These are phyloP conservation scores for Teratosphaeria epicoccoides DNA, from an alignment of 2,329 filamentous ascomycete species.

Conservation along the genomic window DNA sequence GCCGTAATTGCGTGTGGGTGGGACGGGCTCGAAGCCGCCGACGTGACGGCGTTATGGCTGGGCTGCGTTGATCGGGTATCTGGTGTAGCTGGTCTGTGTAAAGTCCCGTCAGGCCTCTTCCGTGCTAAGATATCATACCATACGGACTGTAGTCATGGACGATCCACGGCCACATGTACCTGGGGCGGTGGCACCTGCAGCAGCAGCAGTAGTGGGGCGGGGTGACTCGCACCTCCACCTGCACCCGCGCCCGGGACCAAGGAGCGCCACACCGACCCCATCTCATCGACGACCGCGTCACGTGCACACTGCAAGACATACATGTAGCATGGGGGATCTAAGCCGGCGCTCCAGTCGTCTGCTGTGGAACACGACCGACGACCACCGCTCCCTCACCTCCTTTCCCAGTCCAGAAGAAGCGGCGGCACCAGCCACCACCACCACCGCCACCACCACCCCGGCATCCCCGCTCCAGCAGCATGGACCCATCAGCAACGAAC, in stretches of 20 bases:
- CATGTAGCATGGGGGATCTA: slow-evolving; percentile 7
- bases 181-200: too few species aligned
- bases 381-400: slow-evolving; percentile 20
- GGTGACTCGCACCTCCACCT: too few species aligned
- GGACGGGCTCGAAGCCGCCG: not conserved
- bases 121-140: too few species aligned
- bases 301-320: not conserved
- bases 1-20: too few species aligned
- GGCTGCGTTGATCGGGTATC: not conserved
- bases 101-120: too few species aligned
- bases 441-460: not conserved
- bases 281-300: not conserved
- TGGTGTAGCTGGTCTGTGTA: not conserved
- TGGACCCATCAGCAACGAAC: not conserved
- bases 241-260: too few species aligned
- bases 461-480: slow-evolving; percentile 1
- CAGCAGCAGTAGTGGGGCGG: too few species aligned
- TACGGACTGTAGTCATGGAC: not conserved
- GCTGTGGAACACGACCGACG: slow-evolving; percentile 8
- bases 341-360: slow-evolving; percentile 8
- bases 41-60: not conserved
- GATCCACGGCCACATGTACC: not conserved
- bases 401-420: slow-evolving; percentile 21
- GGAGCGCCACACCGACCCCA: not conserved
- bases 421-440: not conserved